Percentiles rank a stretch among this genome's conserved stretches.
Evolutionary conservation across 2,329 filamentous ascomycete species (phyloP).

Genomic region (Aspergillus caelatus): DNA sequence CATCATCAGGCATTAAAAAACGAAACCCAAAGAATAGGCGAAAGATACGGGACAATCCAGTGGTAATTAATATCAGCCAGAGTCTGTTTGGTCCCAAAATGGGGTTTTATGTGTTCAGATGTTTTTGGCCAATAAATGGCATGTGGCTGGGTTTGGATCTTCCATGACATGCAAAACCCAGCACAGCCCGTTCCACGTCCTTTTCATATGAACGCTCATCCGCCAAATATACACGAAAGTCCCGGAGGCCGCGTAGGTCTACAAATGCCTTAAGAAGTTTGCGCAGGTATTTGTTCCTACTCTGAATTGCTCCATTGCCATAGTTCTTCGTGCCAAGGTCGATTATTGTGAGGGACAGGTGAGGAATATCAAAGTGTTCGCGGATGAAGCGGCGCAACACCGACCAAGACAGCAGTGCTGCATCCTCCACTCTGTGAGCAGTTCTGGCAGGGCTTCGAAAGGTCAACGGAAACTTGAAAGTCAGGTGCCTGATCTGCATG

Average conservation of each 20-base stretch:
- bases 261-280: conserved; percentile 22
- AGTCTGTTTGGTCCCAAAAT: not conserved
- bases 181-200: conserved; percentile 19
- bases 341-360: conserved; percentile 24
- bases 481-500: conserved; percentile 23
- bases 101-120: not conserved
- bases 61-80: not conserved
- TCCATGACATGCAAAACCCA: conserved; percentile 10
- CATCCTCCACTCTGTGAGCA: conserved; percentile 12
- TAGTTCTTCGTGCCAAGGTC: conserved; percentile 19
- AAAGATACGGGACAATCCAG: not conserved
- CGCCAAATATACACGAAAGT: conserved; percentile 23
- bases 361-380: conserved; percentile 27
- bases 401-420: conserved; percentile 22
- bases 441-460: conserved; percentile 12
- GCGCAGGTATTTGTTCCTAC: conserved; percentile 21
- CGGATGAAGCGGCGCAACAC: conserved; percentile 32
- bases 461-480: conserved; percentile 24
- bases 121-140: conserved; percentile 8
- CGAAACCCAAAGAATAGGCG: not conserved
- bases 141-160: not conserved
- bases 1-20: not conserved
- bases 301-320: not conserved
- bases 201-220: conserved; percentile 24
- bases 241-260: conserved; percentile 21